These are phyloP conservation scores for Acer negundo DNA, from an alignment of 345 rosid genomes.

Conservation along the genomic window DNA sequence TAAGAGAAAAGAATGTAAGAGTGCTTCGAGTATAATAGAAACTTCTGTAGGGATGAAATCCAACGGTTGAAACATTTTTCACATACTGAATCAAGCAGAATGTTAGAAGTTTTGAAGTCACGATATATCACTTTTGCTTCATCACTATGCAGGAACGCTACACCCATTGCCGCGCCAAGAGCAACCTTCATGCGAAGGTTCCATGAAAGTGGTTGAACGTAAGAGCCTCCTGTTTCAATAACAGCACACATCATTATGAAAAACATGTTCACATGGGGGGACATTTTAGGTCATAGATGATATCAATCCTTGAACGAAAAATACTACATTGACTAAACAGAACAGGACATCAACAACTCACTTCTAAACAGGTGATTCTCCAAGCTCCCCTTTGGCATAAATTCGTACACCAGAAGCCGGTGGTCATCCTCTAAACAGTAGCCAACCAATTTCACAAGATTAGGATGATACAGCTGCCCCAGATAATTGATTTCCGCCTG, in stretches of 20 bases:
- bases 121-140: slow-evolving; percentile 86
- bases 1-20: slow-evolving; percentile 15
- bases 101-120: slow-evolving; percentile 84
- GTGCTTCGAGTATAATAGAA: background rate
- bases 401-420: slow-evolving; percentile 88
- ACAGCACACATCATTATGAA: background rate
- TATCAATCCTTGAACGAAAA: background rate
- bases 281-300: background rate
- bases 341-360: slow-evolving; percentile 34
- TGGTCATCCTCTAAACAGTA: slow-evolving; percentile 96
- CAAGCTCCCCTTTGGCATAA: slow-evolving; percentile 92
- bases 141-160: slow-evolving; percentile 87
- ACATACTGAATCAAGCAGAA: slow-evolving; percentile 77
- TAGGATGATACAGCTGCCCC: slow-evolving; percentile 81
- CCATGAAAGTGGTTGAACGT: slow-evolving; percentile 85
- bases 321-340: background rate
- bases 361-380: slow-evolving; percentile 88
- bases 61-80: background rate
- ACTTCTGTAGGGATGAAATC: slow-evolving; percentile 6
- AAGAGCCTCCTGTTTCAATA: slow-evolving; percentile 49
- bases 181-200: slow-evolving; percentile 76
- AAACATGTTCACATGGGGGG: background rate
- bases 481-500: slow-evolving; percentile 90
- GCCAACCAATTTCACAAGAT: slow-evolving; percentile 84
- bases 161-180: slow-evolving; percentile 91